Evolutionary conservation across 1,139 yeast species (phyloP), one percentile per base, ranked within the genome.

Genomic region (Magnusiomyces suaveolens): DNA sequence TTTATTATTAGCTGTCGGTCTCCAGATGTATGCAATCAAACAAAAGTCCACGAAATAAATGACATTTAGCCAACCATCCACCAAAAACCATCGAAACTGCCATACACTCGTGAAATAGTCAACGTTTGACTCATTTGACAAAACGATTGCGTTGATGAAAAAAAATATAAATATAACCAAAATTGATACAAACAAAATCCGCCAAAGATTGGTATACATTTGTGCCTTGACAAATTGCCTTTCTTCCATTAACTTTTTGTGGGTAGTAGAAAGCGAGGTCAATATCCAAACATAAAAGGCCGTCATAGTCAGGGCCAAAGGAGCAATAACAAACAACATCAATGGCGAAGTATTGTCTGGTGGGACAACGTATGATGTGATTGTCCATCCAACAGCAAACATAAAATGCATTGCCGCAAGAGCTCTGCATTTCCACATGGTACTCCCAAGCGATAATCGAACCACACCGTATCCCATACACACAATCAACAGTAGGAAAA

Each of bases 391-490:
- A 53, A 84, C 76, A 4, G 88, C 79, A 49, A 87, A 78, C 23
- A 78, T 70, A 66, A 88, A 90, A 65, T 88, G 94, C 32, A 79
- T 72, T 0, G 73, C 84, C 1, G 96, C 88, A 55, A 89, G 77
- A 20, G 87, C 75, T 66, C 88, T 84, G 69, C 96, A 85, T 67
- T 79, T 82, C 64, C 83, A 75, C 96, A 94, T 89, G 48, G 80
- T 68, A 58, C 79, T 81, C 53, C 89, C 88, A 59, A 94, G 77
- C 62, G 89, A 84, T 52, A 96, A 87, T 63, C 66, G 70, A 44
- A 94, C 98, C 54, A 94, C 92, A 58, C 98, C 97, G 69, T 90
- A 94, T 39, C 98, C 98, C 61, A 90, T 75, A 20, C 95, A 79
- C 57, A 94, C 92, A 63, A 90, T 84, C 59, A 92, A 75, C 56